These are phyloP conservation scores for Auricularia sp. DNA, from an alignment of 768 basidiomycete species.

Conservation along the genomic window DNA sequence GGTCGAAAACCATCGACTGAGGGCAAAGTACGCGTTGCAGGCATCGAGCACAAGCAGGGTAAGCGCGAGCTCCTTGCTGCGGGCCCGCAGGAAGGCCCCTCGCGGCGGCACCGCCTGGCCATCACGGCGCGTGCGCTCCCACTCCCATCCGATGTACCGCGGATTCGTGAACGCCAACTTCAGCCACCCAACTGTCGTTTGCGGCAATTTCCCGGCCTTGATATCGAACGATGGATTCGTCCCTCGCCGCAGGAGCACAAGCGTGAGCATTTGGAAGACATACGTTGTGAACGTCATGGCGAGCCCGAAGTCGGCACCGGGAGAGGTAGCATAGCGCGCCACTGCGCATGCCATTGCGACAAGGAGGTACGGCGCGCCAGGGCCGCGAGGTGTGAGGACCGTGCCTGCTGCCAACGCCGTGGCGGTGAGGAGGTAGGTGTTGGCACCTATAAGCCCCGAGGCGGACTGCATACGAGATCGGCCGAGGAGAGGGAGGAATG, in stretches of 20 bases:
- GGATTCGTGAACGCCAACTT: not conserved
- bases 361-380: not conserved
- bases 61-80: not conserved
- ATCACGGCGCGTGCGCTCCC: not conserved
- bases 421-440: not conserved
- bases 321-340: not conserved
- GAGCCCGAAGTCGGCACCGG: not conserved
- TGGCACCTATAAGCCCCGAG: not conserved
- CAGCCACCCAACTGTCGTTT: not conserved
- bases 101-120: not conserved
- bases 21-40: not conserved
- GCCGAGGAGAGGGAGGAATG: not conserved
- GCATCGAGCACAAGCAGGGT: not conserved
- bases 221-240: not conserved
- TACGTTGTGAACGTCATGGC: not conserved
- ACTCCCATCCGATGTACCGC: not conserved
- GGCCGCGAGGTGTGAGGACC: not conserved
- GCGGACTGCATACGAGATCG: not conserved
- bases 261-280: not conserved
- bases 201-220: not conserved
- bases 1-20: not conserved
- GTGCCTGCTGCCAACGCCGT: not conserved
- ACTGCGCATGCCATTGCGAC: not conserved
- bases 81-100: not conserved
- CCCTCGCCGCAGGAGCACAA: not conserved